Percentiles rank a stretch among this genome's conserved stretches.
phyloP scores from a whole-genome alignment of 1,284 basidiomycete species.

The Trametes pubescens region DNA sequence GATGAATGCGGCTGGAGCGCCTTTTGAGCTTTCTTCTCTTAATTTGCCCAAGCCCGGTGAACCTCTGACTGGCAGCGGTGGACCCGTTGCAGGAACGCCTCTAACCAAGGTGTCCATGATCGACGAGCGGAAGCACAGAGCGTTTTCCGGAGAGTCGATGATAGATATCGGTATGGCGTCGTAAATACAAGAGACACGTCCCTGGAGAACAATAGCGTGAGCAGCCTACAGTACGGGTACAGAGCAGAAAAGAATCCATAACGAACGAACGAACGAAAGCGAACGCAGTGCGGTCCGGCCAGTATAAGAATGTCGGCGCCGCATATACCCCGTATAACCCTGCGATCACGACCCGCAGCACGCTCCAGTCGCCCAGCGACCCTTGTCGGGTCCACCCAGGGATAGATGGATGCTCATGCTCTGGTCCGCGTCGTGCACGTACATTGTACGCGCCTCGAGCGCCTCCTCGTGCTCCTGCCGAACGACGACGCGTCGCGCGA shows the following conservation, averaged over 20 bases:
- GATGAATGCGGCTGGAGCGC: too few relatives aligned
- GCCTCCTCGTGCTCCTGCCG: conserved; percentile 71
- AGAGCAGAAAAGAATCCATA: conserved; percentile 5
- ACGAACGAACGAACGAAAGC: conserved; percentile 2
- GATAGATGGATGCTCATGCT: conserved; percentile 15
- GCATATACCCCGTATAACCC: not conserved
- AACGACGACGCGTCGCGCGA: conserved; percentile 63
- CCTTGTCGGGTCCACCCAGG: not conserved
- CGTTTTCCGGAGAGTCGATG: too few relatives aligned
- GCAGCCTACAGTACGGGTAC: conserved; percentile 16
- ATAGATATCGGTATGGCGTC: conserved; percentile 16
- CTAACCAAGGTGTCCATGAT: too few relatives aligned
- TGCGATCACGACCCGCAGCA: conserved; percentile 23
- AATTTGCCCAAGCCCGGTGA: too few relatives aligned
- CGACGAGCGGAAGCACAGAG: too few relatives aligned
- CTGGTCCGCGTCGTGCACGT: conserved; percentile 36
- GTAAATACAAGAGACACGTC: conserved; percentile 24
- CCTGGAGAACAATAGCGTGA: conserved; percentile 23
- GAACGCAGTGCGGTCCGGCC: not conserved
- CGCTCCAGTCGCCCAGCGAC: conserved; percentile 13
- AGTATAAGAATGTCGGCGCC: not conserved
- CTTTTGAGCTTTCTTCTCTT: too few relatives aligned
- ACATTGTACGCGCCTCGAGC: conserved; percentile 44
- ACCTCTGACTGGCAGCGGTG: too few relatives aligned
- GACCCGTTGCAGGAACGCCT: too few relatives aligned